Base-by-base conservation (phyloP, 768 basidiomycete genomes). In the Mycena amicta region DNA sequence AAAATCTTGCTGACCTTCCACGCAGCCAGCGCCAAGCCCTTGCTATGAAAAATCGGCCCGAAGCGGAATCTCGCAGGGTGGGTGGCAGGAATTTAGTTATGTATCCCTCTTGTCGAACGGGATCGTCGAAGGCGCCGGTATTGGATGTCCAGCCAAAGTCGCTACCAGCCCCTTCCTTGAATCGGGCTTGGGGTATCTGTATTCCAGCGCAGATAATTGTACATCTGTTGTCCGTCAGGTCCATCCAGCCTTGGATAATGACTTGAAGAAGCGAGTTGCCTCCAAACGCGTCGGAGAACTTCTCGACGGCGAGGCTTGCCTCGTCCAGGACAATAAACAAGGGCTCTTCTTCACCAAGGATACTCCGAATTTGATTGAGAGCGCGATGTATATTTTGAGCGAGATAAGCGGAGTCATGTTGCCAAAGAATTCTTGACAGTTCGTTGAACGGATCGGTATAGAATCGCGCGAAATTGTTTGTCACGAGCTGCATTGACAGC, bases 11-110 rank as follows among this genome's bases (percentile, higher is more conserved):
- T n/a, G n/a, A 60, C 62, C 62, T 40, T 27, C 62, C 62, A 20
- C 62, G 47, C 3, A 63, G 30, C 62, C 62, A 63, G 11, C 46
- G 29, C 62, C 62, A 63, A 26, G 58, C 59, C n/a, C 58, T 50
- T 8, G 28, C 22, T 8, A 56, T 22, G 2, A 63, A 26, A 39
- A 39, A 22, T n/a, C 45, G 40, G 1, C 57, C 58, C 15, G 50
- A 3, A 12, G 4, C 13, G 3, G 58, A 63, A 1, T 25, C 15
- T 5, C 23, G 39, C n/a, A 60, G 39, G 4, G 37, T 20, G 2
- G 49, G 43, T 4, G 62, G 62, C 18, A 63, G 29, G 37, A 52
- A 63, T 13, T 47, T 5, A 6, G 29, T 13, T 5, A 59, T 13
- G 30, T 59, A 63, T 8, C 18, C 20, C 4, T 30, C 43, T 26